Evolutionary conservation across 2,329 filamentous ascomycete genomes (phyloP), one percentile per base, ranked within the genome.

Genomic region (Diaporthe longicolla): DNA sequence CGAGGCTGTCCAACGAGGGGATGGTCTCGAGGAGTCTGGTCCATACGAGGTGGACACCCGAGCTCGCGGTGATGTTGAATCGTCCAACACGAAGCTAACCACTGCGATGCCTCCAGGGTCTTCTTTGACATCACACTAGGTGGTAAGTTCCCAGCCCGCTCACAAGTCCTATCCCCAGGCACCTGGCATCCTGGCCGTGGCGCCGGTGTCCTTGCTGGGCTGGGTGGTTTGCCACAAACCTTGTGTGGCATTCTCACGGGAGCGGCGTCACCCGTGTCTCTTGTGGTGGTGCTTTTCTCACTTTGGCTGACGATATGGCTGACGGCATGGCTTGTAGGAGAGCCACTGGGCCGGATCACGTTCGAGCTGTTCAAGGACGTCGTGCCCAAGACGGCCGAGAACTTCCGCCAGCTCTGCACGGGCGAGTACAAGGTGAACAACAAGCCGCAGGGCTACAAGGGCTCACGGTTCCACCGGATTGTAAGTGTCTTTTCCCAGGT

Each of bases 341-440:
- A 97, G 80, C 92, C 94, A 3, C 89, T 98, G 21, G 95, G 95
- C 76, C 92, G 95, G 73, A 91, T 98, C 80, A 95, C 94, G 77
- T 95, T 98, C 83, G 94, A 98, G 84, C 91, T 99, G 76, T 98
- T 97, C 87, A 91, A 92, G 75, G 90, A 97, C 84, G 88, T 93
- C 29, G 93, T 95, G 0, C 95, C 95, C 76, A 93, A 92, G 79
- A 98, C 97, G 11, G 94, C 95, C 40, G 97, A 98, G 84, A 98
- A 98, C 87, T 98, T 99, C 83, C 94, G 95, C 61, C 95, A 97
- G 81, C 98, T 98, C 85, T 98, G 95, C 85, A 98, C 96, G 0
- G 97, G 97, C 79, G 96, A 98, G 87, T 92, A 90, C 77, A 97
- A 95, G 85, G 94, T 94, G 81, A 83, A 89, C 68, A 94, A 95